Evolutionary conservation across 768 basidiomycete species (phyloP), one percentile per base, ranked within the genome.

Genomic region (Suillus ampliporus): DNA sequence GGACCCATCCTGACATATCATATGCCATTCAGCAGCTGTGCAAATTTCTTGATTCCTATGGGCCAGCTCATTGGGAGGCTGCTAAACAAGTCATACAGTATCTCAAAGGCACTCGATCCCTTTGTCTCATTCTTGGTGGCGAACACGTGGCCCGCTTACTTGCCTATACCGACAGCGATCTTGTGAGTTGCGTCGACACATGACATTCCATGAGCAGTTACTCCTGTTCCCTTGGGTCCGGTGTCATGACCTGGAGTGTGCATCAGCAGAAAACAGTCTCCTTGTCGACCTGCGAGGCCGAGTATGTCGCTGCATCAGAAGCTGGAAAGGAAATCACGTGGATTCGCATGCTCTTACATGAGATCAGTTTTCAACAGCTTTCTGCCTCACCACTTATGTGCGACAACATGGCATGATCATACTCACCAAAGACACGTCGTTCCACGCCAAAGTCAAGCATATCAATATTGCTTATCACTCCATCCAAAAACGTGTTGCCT

Each of bases 371-470:
- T 44, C 40, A 37, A 5, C 54, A 57, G 5, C 0, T 37, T 4
- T 34, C 31, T 1, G 53, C 72, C 4, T 58, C 69, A 11, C 44
- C 60, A 26, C 58, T 78, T 19, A 60, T 64, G 34, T 64, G 64
- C n/a, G 77, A 84, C 65, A 84, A 83, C 62, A 76, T 23, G 75
- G 75, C 0, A 73, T 79, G 0, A 79, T 79, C 41, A 64, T 54
- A 4, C 69, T 82, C 2, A 61, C 76, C 0, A 61, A 72, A 9
- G 78, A 83, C 54, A 72, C 79, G 1, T 52, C 69, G 0, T 71
- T 72, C 61, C 82, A 84, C 60, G 57, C 68, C 9, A 67, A 77
- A 9, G 70, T 73, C 19, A 85, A 83, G 67, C 83, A 83, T 67
- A 78, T 84, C 61, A 76, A 81, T 47, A 74, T 81, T 17, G 58